Conservation (phyloP, 2,329 filamentous ascomycete species). For the Didymellaceae sp. region DNA sequence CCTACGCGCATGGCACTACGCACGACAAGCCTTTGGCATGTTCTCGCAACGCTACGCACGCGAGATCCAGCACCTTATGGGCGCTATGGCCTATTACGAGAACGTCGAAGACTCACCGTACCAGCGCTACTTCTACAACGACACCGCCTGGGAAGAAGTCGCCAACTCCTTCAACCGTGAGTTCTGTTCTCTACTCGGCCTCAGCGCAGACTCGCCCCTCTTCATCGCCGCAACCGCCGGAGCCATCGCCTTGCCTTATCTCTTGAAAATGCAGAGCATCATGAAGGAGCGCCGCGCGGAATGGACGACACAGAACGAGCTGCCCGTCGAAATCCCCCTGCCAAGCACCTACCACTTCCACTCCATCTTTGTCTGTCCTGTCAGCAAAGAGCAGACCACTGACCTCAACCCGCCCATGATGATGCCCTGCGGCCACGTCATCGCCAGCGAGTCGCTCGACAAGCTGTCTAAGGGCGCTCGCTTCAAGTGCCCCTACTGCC, state of each 20-base stretch:
- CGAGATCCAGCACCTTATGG: conserved; percentile 82
- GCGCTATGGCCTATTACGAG: conserved; percentile 78
- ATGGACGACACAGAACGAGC: conserved; percentile 90
- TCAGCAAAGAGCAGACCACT: conserved; percentile 94
- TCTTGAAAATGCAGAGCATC: conserved; percentile 86
- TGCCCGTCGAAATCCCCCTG: conserved; percentile 77
- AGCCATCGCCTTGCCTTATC: conserved; percentile 84
- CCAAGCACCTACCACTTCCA: conserved; percentile 78
- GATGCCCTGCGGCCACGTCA: conserved; percentile 93
- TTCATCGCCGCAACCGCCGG: conserved; percentile 93
- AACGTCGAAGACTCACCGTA: conserved; percentile 83
- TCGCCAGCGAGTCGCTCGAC: conserved; percentile 82
- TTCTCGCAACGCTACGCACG: conserved; percentile 77
- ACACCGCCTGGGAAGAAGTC: conserved; percentile 80
- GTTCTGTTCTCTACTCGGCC: conserved; percentile 88
- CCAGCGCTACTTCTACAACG: conserved; percentile 74
- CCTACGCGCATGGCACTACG: conserved; percentile 75
- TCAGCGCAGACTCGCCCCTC: conserved; percentile 89
- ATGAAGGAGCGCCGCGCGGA: conserved; percentile 90
- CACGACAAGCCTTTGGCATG: conserved; percentile 71
- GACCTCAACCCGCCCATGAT: conserved; percentile 95
- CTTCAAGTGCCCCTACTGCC: conserved; percentile 98
- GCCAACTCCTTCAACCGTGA: conserved; percentile 88
- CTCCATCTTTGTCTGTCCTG: conserved; percentile 96
- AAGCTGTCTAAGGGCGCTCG: conserved; percentile 77